Base-by-base conservation (phyloP, 148 eudicot genomes). In the Diospyros kaki region DNA sequence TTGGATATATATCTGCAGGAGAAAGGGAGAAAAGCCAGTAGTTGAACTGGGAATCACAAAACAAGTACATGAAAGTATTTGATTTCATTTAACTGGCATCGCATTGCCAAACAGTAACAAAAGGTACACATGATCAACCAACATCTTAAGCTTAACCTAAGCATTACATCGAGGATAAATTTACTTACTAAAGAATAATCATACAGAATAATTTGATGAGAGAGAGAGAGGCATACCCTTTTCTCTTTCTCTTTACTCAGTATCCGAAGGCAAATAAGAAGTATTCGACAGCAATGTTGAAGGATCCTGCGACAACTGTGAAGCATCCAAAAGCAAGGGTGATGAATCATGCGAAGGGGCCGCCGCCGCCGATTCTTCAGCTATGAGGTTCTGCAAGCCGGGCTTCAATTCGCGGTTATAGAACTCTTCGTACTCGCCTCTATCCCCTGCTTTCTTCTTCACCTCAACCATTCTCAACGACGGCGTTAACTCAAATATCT, bases 401-500 rank as follows among this genome's bases (percentile, higher is more conserved):
- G 93, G 93, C 74, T 73, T 86, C 80, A 91, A 82, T 68, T 89
- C 91, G 6, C 69, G 73, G 66, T 86, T 75, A 58, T 78, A 86
- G 54, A 91, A 91, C 46, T 89, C 90, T 13, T 91, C 93, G 64
- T 89, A 91, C 61, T 89, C 93, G 4, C 75, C 82, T 65, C 71
- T 83, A 73, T 91, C 96, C 18, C 96, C 96, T 2, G 86, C 88
- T 39, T 86, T 88, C 68, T 84, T 91, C 86, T 83, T 89, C n/a
- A 89, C 89, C 74, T 91, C 96, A 45, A 91, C 88, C 75, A 91
- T 87, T 73, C 83, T 86, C 82, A 91, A 68, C 3, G 83, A 81
- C 10, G 93, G 93, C 12, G 96, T 91, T 9, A 91, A 40, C 80
- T 91, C 96, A 54, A 91, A 91, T 28, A 91, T 91, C 86, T 91